Base-by-base conservation (phyloP, 2,329 filamentous ascomycete species). In the Aspergillus fructus region DNA sequence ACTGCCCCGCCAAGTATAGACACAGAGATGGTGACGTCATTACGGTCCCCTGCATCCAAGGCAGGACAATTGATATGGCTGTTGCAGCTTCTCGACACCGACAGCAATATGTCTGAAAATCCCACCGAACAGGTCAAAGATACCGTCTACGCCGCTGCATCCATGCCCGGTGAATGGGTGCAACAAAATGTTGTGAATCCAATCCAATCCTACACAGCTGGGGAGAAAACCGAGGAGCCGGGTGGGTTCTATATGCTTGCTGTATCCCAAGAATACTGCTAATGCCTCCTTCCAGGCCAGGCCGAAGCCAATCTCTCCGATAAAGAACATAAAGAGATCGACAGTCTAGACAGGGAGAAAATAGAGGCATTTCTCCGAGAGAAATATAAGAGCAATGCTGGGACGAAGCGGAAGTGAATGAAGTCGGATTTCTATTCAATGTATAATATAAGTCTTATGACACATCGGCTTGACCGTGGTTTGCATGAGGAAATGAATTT, bases 361-460 rank as follows among this genome's bases (percentile, higher is more conserved):
- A 60, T 74, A 7, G 67, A 64, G 19, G 71, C 73, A 24, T 75
- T 71, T 24, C 56, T 75, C 2, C 64, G 66, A 52, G 65, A 71
- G 9, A 68, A 66, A 51, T 64, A 74, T 49, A 65, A 60, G 58
- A 73, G 68, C 21, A 63, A 57, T 5, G 58, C 60, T 3, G 13
- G 19, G 37, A 39, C 15, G 49, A 56, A 49, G 42, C 42, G 33
- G 41, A 59, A 33, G 42, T 48, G 27, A 57, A 34, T 30, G 8
- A 40, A 46, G 12, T 6, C 4, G 13, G 6, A 13, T 46, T 30
- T n/a, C n/a, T 46, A 12, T 39, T 33, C 13, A 30, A 42, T 55
- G 45, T 55, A 55, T 24, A 39, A 43, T 47, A 50, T 37, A 24
- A 21, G 23, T 30, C 24, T 27, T 17, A 46, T 19, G 27, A 6